These are phyloP conservation scores for Nakazawaea sp. DNA, from an alignment of 805 yeast species.

Conservation along the genomic window DNA sequence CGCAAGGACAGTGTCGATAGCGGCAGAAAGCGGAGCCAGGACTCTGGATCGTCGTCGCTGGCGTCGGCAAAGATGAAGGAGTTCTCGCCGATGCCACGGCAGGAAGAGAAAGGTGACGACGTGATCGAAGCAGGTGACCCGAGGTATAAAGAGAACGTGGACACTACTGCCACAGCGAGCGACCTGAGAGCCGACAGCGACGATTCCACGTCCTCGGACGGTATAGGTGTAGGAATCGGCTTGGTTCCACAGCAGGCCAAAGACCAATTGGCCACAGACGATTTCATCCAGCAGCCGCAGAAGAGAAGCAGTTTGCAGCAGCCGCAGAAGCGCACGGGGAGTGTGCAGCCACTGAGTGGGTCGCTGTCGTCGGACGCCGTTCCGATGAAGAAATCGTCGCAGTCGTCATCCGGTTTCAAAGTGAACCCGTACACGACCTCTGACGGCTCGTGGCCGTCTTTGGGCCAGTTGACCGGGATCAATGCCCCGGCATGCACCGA, in stretches of 20 bases:
- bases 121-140: slow-evolving; percentile 11
- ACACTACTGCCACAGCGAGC: not conserved
- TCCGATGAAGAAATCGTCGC: not conserved
- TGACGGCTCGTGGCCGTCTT: slow-evolving; percentile 32
- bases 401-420: slow-evolving; percentile 1
- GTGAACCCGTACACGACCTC: not conserved
- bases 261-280: not conserved
- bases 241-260: slow-evolving; percentile 4
- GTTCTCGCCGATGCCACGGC: slow-evolving; percentile 3
- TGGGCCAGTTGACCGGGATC: slow-evolving; percentile 53
- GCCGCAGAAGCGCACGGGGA: no score
- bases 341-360: no score
- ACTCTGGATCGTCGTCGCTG: not conserved
- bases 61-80: not conserved
- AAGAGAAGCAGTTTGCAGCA: not conserved
- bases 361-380: not conserved
- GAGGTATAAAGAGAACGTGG: slow-evolving; percentile 1
- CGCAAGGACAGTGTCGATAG: slow-evolving; percentile 11
- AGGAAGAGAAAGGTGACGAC: slow-evolving; percentile 3
- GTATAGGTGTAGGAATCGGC: slow-evolving; percentile 9
- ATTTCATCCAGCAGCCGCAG: not conserved
- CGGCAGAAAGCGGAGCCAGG: not conserved
- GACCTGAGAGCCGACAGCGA: not conserved
- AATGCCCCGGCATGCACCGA: slow-evolving; percentile 50
- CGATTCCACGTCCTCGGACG: slow-evolving; percentile 5